Base-by-base conservation (phyloP, 192 early-diverging fungal genomes). In the Mortierella claussenii region DNA sequence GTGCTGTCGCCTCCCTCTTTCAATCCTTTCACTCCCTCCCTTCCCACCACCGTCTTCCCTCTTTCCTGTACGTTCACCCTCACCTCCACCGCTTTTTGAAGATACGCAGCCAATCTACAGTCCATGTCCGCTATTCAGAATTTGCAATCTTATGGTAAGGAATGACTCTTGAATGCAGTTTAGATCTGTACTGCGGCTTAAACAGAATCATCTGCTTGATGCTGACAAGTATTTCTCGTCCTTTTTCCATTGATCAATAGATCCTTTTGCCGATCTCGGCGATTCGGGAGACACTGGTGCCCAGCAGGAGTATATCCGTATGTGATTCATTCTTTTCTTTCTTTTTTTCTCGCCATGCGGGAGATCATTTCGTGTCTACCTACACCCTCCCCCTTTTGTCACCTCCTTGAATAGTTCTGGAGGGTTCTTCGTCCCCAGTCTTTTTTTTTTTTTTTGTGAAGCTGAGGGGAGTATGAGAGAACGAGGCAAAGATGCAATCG, bases 251-350 rank as follows among this genome's bases (percentile, higher is more conserved):
- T 33, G 2, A 37, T 40, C 1, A 23, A 37, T 51, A 81, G 79
- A 81, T 69, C 79, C 79, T 36, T 81, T 81, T 65, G 79, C 79
- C 68, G 71, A 76, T 60, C 47, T 71, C 60, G 70, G 70, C 60
- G 62, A 81, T 54, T 62, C 60, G 10, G 62, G 53, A 17, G 66
- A 81, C 26, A 63, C 69, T n/a, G 57, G 44, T 27, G 53, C 66
- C 36, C 69, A 73, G n/a, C 67, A 75, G 47, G 62, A 61, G 10
- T 76, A 81, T 69, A 76, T 81, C 68, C 79, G 79, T 81, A 81
- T 51, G 70, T 75, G 49, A 20, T 37, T 23, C 6, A 36, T 30
- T 26, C 55, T 27, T 43, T 51, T 43, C 2, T 32, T 31, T 15
- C n/a, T 49, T 30, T 4, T 26, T 17, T 21, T 15, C 47, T 26